phyloP scores from a whole-genome alignment of 495 filamentous ascomycete genomes.

The Hypoxylon intermedium region DNA sequence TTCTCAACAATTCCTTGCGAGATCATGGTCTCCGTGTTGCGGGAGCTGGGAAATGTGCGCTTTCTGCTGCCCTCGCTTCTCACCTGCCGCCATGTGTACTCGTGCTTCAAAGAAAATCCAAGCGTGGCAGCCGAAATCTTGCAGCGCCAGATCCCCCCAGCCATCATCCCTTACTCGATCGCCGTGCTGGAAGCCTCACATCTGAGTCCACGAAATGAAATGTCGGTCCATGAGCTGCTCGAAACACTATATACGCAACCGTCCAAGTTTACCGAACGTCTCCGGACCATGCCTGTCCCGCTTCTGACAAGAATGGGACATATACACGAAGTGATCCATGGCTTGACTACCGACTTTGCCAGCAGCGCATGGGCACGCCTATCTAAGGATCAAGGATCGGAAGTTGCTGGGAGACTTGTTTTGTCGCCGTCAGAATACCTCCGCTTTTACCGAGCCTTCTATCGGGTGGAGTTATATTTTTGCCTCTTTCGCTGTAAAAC shows the following conservation, averaged over 20 bases:
- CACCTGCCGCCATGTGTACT: slow-evolving; percentile 2
- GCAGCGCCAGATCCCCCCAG: slow-evolving; percentile 15
- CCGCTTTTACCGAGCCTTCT: slow-evolving; percentile 26
- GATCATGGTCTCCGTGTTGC: slow-evolving; percentile 17
- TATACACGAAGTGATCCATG: slow-evolving; percentile 17
- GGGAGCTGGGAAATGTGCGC: slow-evolving; percentile 7
- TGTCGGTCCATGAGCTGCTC: slow-evolving; percentile 9
- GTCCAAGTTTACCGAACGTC: slow-evolving; percentile 23
- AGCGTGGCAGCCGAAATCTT: slow-evolving; percentile 14
- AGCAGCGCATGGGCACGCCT: slow-evolving; percentile 21
- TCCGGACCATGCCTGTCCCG: slow-evolving; percentile 21
- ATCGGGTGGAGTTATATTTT: slow-evolving; percentile 25
- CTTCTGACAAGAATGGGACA: slow-evolving; percentile 22
- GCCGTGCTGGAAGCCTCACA: slow-evolving; percentile 17
- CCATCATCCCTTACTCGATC: slow-evolving; percentile 22
- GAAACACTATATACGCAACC: slow-evolving; percentile 21
- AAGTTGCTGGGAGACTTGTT: slow-evolving; percentile 19
- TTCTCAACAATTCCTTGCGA: slow-evolving; percentile 17
- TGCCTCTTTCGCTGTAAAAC: slow-evolving; percentile 15
- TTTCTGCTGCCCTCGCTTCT: not conserved
- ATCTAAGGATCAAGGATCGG: slow-evolving; percentile 18
- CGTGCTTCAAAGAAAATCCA: slow-evolving; percentile 1
- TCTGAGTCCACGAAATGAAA: slow-evolving; percentile 13
- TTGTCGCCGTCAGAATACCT: slow-evolving; percentile 21
- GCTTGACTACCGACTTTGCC: slow-evolving; percentile 17